Evolutionary conservation across 148 eudicot species (phyloP).

Genomic region (Fallopia convolvulus): DNA sequence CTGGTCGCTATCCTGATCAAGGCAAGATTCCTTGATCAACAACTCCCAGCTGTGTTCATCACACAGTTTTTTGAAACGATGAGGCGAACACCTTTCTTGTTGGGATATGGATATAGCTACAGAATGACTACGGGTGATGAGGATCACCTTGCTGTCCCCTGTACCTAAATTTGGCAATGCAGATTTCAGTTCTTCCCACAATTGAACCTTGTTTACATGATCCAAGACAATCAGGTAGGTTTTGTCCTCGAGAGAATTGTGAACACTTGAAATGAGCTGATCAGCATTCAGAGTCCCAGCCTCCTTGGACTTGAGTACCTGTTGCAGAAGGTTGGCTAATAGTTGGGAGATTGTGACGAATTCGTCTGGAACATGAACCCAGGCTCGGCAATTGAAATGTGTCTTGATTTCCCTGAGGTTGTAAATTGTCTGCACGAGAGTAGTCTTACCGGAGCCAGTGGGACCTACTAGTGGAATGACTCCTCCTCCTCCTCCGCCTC

Average conservation of each 20-base stretch:
- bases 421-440: conserved; percentile 19
- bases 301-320: conserved; percentile 14
- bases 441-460: conserved; percentile 22
- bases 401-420: conserved; percentile 12
- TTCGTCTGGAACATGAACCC: conserved; percentile 20
- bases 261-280: background rate
- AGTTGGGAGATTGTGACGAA: background rate
- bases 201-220: background rate
- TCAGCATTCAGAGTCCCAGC: background rate
- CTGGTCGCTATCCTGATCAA: background rate
- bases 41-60: conserved; percentile 14
- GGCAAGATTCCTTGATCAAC: conserved; percentile 7
- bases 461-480: conserved; percentile 13
- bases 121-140: conserved; percentile 2
- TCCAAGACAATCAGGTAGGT: conserved; percentile 15
- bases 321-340: conserved; percentile 9
- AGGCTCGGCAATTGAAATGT: conserved; percentile 15
- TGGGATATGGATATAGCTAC: background rate
- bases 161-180: background rate
- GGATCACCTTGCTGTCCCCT: conserved; percentile 16
- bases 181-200: conserved; percentile 6
- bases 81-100: background rate
- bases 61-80: background rate
- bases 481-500: background rate
- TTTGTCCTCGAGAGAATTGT: background rate